Evolutionary conservation across 2,329 filamentous ascomycete genomes (phyloP).

Genomic region (Venturiaceae sp.): DNA sequence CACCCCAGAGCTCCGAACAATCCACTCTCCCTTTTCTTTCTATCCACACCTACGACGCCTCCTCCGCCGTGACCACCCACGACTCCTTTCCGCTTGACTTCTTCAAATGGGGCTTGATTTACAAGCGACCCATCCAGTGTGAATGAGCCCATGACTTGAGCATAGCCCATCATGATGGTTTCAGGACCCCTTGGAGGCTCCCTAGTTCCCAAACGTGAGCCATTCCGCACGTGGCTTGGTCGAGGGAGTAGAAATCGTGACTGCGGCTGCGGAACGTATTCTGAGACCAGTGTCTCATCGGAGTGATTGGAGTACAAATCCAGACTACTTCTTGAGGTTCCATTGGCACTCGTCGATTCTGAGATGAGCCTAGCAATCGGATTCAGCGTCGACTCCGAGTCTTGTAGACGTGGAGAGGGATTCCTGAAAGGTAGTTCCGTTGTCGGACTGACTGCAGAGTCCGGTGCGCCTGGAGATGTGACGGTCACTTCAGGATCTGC

Average conservation of each 20-base stretch:
- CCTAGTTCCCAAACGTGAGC: slow-evolving; percentile 14
- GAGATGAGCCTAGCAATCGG: slow-evolving; percentile 64
- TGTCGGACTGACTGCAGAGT: slow-evolving; percentile 9
- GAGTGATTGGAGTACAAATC: slow-evolving; percentile 95
- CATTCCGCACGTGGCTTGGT: slow-evolving; percentile 4
- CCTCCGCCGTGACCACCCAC: slow-evolving; percentile 74
- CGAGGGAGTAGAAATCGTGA: slow-evolving; percentile 22
- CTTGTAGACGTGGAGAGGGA: slow-evolving; percentile 21
- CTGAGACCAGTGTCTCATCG: slow-evolving; percentile 83
- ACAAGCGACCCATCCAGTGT: slow-evolving; percentile 85
- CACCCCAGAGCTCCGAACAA: slow-evolving; percentile 80
- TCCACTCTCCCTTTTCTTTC: slow-evolving; percentile 63
- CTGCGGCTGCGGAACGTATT: slow-evolving; percentile 52
- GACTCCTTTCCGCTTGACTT: slow-evolving; percentile 89
- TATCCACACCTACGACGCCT: slow-evolving; percentile 74
- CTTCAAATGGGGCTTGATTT: slow-evolving; percentile 82
- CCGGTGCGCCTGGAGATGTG: neutral
- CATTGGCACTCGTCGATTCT: slow-evolving; percentile 60
- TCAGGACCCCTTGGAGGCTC: slow-evolving; percentile 48
- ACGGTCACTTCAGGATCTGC: slow-evolving; percentile 7
- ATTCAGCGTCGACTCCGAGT: slow-evolving; percentile 36
- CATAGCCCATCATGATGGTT: slow-evolving; percentile 94
- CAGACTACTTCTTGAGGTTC: slow-evolving; percentile 81
- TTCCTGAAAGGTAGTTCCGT: slow-evolving; percentile 14
- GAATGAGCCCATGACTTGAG: slow-evolving; percentile 87